These are phyloP conservation scores for Lachancea cidri DNA, from an alignment of 805 yeast genomes.

Conservation along the genomic window DNA sequence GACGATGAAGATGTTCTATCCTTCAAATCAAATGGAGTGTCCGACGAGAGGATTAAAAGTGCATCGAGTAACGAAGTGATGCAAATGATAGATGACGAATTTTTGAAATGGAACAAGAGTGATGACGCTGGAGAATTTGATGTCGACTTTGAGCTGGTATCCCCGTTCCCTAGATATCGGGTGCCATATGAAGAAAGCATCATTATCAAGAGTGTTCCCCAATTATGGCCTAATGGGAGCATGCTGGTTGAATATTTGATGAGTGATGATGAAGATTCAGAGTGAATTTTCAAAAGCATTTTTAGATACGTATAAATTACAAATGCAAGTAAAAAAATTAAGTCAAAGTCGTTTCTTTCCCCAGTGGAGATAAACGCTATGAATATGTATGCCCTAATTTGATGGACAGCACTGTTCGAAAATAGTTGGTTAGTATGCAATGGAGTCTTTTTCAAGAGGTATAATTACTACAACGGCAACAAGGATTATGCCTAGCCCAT, in stretches of 20 bases:
- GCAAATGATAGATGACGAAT: constrained; percentile 13
- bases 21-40: constrained; percentile 15
- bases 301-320: neutral
- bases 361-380: neutral
- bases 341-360: neutral
- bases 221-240: constrained; percentile 71
- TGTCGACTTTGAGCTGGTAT: constrained; percentile 53
- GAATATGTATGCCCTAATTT: neutral
- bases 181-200: constrained; percentile 33
- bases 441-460: neutral
- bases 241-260: constrained; percentile 45
- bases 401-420: neutral
- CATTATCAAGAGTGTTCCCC: constrained; percentile 37
- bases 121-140: constrained; percentile 35
- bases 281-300: constrained; percentile 4
- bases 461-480: neutral
- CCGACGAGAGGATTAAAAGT: constrained; percentile 11
- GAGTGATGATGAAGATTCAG: constrained; percentile 26
- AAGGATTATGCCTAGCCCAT: neutral
- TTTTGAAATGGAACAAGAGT: constrained; percentile 13
- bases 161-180: constrained; percentile 58
- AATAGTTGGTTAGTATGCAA: neutral
- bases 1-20: constrained; percentile 18
- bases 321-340: neutral
- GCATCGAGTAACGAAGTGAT: constrained; percentile 6